Evolutionary conservation across 1,139 yeast species (phyloP).

Genomic region (Protomyces inouyei): DNA sequence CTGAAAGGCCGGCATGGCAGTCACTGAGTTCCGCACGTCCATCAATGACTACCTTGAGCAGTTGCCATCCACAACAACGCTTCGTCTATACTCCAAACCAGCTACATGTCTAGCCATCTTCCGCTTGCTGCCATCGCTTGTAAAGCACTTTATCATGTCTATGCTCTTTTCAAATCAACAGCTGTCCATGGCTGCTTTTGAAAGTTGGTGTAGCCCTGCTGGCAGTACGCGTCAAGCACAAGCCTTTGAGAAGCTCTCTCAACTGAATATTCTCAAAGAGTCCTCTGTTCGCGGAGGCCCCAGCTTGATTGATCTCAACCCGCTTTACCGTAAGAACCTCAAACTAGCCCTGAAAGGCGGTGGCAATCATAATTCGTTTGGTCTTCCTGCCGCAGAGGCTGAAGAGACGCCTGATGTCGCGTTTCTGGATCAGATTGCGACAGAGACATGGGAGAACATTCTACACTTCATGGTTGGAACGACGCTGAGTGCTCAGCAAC

Average conservation of each 20-base stretch:
- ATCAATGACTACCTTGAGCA: conserved; percentile 88
- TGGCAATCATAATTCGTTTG: conserved; percentile 50
- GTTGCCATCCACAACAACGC: conserved; percentile 76
- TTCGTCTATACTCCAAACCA: conserved; percentile 70
- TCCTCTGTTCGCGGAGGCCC: conserved; percentile 1
- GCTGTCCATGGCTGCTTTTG: conserved; percentile 61
- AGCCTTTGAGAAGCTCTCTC: conserved; percentile 69
- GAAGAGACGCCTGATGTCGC: conserved; percentile 55
- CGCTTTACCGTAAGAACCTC: conserved; percentile 68
- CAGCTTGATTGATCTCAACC: conserved; percentile 55
- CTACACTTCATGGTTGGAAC: conserved; percentile 98
- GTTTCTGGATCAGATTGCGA: conserved; percentile 74
- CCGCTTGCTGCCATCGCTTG: conserved; percentile 78
- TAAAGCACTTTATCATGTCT: conserved; percentile 82
- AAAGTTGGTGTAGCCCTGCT: conserved; percentile 63
- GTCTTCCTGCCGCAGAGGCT: conserved; percentile 49
- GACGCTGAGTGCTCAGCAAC: conserved; percentile 42
- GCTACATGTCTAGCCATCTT: conserved; percentile 92
- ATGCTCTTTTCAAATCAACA: conserved; percentile 79
- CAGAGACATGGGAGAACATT: conserved; percentile 88
- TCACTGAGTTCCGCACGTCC: conserved; percentile 53
- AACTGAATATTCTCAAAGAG: conserved; percentile 50
- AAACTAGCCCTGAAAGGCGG: conserved; percentile 83
- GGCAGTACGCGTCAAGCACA: conserved; percentile 52
- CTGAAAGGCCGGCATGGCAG: conserved; percentile 28